Percentiles rank a stretch among this genome's conserved stretches.
Evolutionary conservation across 1,139 yeast species (phyloP).

Genomic region (Blastobotrys aristatus): DNA sequence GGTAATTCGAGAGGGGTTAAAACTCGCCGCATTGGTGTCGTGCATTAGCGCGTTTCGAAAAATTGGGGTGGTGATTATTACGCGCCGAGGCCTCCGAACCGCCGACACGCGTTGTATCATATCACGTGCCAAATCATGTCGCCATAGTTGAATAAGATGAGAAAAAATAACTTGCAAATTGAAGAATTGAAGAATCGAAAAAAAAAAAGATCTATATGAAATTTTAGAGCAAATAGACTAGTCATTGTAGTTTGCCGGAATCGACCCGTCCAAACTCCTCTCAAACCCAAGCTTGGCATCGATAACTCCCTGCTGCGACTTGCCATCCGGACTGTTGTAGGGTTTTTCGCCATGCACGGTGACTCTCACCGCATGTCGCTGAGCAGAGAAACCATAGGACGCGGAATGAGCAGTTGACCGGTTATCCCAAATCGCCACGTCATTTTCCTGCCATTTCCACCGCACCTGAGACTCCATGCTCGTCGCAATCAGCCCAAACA

Average conservation of each 20-base stretch:
- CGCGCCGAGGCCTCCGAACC: too few species aligned
- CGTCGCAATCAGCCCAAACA: slow-evolving; percentile 49
- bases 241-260: slow-evolving; percentile 31
- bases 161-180: too few species aligned
- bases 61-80: too few species aligned
- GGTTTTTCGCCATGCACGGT: slow-evolving; percentile 56
- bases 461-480: slow-evolving; percentile 53
- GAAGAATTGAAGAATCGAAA: too few species aligned
- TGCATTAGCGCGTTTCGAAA: too few species aligned
- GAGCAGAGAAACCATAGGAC: slow-evolving; percentile 37
- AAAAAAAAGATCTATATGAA: too few species aligned
- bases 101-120: too few species aligned
- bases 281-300: slow-evolving; percentile 22
- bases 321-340: slow-evolving; percentile 26
- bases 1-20: too few species aligned
- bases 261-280: slow-evolving; percentile 26
- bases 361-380: slow-evolving; percentile 64
- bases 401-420: slow-evolving; percentile 63
- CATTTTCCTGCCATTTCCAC: slow-evolving; percentile 52
- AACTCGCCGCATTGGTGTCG: too few species aligned
- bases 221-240: too few species aligned
- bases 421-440: slow-evolving; percentile 73
- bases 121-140: too few species aligned
- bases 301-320: slow-evolving; percentile 27
- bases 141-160: too few species aligned